Evolutionary conservation across 768 basidiomycete species (phyloP), one percentile per base, ranked within the genome.

Genomic region (Leucosporidium creatinivorum): DNA sequence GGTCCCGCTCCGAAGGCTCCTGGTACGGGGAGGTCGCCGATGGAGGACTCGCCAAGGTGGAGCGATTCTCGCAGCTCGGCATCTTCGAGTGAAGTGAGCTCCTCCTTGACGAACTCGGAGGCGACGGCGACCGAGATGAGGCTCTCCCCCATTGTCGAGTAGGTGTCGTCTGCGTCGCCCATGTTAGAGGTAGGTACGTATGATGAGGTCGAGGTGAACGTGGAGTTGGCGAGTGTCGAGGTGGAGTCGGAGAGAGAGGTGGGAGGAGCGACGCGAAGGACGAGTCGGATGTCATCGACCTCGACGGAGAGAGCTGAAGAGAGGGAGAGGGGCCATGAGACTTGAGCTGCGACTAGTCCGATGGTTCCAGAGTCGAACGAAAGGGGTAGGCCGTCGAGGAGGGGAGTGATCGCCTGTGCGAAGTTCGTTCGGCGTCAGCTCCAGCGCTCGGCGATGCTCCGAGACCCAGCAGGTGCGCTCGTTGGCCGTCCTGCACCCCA

Each of bases 91-190:
- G 83, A 80, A 28, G 85, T 82, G 59, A 96, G 80, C 75, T 93
- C 90, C 69, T 89, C 83, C 57, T 93, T 88, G 30, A 94, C 81
- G 78, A 97, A 97, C 5, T 87, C 85, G 72, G 91, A 87, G 2
- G 92, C 89, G 19, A 88, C 84, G n/a, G 86, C 87, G 31, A 83
- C 83, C n/a, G 66, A 67, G 28, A 67, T 30, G 21, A 91, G 86
- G 56, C 33, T 36, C 30, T 58, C 47, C 26, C 23, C 31, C 31
- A 28, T 23, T 17, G 9, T 77, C 39, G 39, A 44, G 68, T 58
- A 73, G 73, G 23, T 75, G 50, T 52, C 61, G 58, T 58, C 67
- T 74, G 23, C 72, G 69, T 44, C 39, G 39, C 39, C 19, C 4
- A n/a, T 10, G 18, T 8, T 23, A 25, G 57, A 15, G 9, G 1